These are phyloP conservation scores for Evansstolkia leycettana DNA, from an alignment of 495 filamentous ascomycete species.

Conservation along the genomic window DNA sequence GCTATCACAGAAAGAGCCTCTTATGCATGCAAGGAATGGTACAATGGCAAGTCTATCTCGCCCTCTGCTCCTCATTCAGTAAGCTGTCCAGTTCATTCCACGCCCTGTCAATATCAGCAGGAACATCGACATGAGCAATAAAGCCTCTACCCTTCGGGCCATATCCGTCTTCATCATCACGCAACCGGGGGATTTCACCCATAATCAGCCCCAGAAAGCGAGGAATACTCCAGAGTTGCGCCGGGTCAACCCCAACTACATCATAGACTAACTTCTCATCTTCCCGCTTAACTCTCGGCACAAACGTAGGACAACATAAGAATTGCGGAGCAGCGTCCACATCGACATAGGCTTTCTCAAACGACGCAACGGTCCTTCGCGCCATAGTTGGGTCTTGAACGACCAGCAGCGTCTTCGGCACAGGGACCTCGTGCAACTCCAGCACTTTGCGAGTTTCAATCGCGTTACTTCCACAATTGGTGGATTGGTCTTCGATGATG, in stretches of 20 bases:
- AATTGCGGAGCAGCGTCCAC: slow-evolving; percentile 6
- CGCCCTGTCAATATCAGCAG: slow-evolving; percentile 14
- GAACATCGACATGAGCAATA: slow-evolving; percentile 25
- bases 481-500: slow-evolving; percentile 22
- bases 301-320: slow-evolving; percentile 19
- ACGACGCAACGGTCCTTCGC: slow-evolving; percentile 20
- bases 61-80: too few relatives aligned
- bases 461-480: slow-evolving; percentile 27
- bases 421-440: slow-evolving; percentile 7
- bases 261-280: too few relatives aligned
- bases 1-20: too few relatives aligned
- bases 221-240: slow-evolving; percentile 12
- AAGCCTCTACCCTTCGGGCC: slow-evolving; percentile 23
- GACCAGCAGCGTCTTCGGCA: slow-evolving; percentile 10
- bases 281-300: slow-evolving; percentile 15
- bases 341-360: slow-evolving; percentile 15
- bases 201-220: slow-evolving; percentile 19
- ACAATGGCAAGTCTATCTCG: too few relatives aligned
- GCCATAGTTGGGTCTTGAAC: slow-evolving; percentile 30
- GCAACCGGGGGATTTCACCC: slow-evolving; percentile 21
- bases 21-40: too few relatives aligned
- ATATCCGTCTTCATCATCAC: slow-evolving; percentile 23
- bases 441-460: slow-evolving; percentile 13
- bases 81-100: too few relatives aligned
- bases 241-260: background rate